phyloP scores from a whole-genome alignment of 768 basidiomycete genomes.

The Trametes elegans region DNA sequence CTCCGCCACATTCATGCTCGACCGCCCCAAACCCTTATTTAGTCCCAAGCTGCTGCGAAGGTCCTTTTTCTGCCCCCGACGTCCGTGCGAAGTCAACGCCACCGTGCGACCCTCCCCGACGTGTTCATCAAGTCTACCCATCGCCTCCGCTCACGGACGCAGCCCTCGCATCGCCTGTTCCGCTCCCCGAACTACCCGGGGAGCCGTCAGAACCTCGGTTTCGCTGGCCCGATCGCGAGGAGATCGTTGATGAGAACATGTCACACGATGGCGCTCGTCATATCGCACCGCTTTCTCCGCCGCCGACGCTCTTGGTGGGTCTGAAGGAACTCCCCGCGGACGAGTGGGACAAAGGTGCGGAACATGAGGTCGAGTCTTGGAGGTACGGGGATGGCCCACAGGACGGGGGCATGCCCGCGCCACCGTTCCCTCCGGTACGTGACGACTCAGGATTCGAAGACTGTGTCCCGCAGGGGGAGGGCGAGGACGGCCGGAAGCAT shows the following conservation, averaged over 20 bases:
- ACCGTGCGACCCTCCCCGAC: conserved; percentile 5
- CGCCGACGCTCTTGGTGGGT: conserved; percentile 16
- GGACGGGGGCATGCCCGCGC: conserved; percentile 5
- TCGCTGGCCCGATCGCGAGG: conserved; percentile 6
- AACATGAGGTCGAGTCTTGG: conserved; percentile 9
- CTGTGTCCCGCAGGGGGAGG: conserved; percentile 8
- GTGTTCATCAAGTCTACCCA: conserved; percentile 15
- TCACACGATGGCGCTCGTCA: conserved; percentile 14
- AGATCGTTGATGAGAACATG: conserved; percentile 7
- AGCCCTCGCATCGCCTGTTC: conserved; percentile 21
- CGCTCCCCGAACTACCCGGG: conserved; percentile 19
- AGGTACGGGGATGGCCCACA: conserved; percentile 10
- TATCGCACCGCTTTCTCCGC: conserved; percentile 21
- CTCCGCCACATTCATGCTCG: conserved; percentile 12
- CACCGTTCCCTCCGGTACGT: conserved; percentile 18
- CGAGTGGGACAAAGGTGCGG: not conserved
- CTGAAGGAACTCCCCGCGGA: conserved; percentile 14
- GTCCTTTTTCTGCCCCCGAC: not conserved
- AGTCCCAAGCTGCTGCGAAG: not conserved
- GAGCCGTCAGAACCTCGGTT: conserved; percentile 1
- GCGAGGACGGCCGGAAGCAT: not conserved
- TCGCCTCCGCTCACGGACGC: conserved; percentile 26
- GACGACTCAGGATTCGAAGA: conserved; percentile 25
- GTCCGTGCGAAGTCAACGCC: conserved; percentile 11
- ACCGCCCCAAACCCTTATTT: not conserved